phyloP scores from a whole-genome alignment of 1,284 basidiomycete genomes.

The Peniophora sp. region DNA sequence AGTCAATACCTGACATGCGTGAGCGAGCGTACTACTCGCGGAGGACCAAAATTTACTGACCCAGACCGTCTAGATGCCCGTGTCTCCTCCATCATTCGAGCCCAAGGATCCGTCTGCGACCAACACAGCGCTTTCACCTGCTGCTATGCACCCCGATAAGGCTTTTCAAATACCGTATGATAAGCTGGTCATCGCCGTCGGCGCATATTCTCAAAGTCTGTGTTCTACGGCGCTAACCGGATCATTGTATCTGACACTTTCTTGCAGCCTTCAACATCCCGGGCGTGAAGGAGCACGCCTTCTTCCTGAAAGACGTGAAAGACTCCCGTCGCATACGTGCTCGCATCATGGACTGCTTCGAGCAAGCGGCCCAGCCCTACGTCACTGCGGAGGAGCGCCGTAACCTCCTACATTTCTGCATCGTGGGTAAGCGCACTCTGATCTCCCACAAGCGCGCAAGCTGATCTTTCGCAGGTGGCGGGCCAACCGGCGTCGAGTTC shows the following conservation, averaged over 20 bases:
- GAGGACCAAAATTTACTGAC: slow-evolving; percentile 1
- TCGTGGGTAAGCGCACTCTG: slow-evolving; percentile 49
- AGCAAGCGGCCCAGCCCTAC: slow-evolving; percentile 70
- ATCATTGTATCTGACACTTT: background rate
- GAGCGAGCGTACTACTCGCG: slow-evolving; percentile 19
- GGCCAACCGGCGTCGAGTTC: slow-evolving; percentile 78
- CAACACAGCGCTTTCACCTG: background rate
- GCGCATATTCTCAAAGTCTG: slow-evolving; percentile 75
- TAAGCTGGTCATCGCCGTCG: slow-evolving; percentile 79
- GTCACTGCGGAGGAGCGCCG: slow-evolving; percentile 58
- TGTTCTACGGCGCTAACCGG: slow-evolving; percentile 11
- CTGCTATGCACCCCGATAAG: background rate
- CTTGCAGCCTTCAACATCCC: slow-evolving; percentile 52
- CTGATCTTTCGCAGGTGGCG: slow-evolving; percentile 39
- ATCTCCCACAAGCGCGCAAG: slow-evolving; percentile 1
- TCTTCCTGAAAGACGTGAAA: slow-evolving; percentile 77
- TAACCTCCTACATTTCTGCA: slow-evolving; percentile 70
- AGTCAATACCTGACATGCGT: slow-evolving; percentile 55
- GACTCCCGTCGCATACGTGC: slow-evolving; percentile 78
- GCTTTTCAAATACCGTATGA: slow-evolving; percentile 60
- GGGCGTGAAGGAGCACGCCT: slow-evolving; percentile 69
- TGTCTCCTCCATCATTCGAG: slow-evolving; percentile 36
- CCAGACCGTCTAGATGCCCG: slow-evolving; percentile 31
- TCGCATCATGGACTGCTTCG: slow-evolving; percentile 74
- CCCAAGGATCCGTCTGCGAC: background rate